phyloP scores from a whole-genome alignment of 441 rosid genomes.

The Pelargonium cotyledonis region DNA sequence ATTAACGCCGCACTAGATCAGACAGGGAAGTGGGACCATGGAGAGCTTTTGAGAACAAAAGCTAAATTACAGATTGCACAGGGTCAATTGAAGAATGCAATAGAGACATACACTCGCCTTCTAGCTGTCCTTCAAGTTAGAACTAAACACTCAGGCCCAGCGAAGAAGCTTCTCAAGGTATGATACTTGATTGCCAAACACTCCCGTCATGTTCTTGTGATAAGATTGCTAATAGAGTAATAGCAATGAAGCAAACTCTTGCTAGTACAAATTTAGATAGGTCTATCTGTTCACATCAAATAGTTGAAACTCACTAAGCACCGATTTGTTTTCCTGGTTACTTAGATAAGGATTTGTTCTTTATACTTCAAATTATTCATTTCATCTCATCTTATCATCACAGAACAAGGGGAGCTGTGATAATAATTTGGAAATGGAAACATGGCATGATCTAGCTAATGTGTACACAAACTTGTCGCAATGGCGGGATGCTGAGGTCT shows the following conservation, averaged over 20 bases:
- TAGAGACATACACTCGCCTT: slow-evolving; percentile 64
- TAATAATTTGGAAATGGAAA: slow-evolving; percentile 61
- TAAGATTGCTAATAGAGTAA: too few species aligned
- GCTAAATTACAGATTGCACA: slow-evolving; percentile 72
- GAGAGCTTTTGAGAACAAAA: slow-evolving; percentile 64
- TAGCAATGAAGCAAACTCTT: too few species aligned
- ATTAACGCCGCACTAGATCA: slow-evolving; percentile 61
- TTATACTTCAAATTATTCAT: slow-evolving; percentile 11
- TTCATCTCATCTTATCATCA: background rate
- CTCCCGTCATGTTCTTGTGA: too few species aligned
- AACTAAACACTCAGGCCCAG: slow-evolving; percentile 43
- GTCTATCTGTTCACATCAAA: too few species aligned
- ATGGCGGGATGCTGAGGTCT: slow-evolving; percentile 80
- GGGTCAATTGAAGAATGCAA: slow-evolving; percentile 46
- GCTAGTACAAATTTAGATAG: too few species aligned
- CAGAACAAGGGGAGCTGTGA: slow-evolving; percentile 37
- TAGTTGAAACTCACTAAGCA: too few species aligned
- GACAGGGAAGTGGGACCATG: slow-evolving; percentile 81
- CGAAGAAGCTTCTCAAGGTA: slow-evolving; percentile 51
- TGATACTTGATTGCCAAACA: slow-evolving; percentile 4
- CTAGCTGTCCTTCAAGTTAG: slow-evolving; percentile 84
- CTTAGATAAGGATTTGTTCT: background rate
- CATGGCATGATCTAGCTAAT: slow-evolving; percentile 82
- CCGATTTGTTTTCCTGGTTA: too few species aligned
- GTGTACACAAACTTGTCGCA: slow-evolving; percentile 64